Evolutionary conservation across 83 land plant genomes (phyloP), one percentile per base, ranked within the genome.

Genomic region (Thuja plicata): DNA sequence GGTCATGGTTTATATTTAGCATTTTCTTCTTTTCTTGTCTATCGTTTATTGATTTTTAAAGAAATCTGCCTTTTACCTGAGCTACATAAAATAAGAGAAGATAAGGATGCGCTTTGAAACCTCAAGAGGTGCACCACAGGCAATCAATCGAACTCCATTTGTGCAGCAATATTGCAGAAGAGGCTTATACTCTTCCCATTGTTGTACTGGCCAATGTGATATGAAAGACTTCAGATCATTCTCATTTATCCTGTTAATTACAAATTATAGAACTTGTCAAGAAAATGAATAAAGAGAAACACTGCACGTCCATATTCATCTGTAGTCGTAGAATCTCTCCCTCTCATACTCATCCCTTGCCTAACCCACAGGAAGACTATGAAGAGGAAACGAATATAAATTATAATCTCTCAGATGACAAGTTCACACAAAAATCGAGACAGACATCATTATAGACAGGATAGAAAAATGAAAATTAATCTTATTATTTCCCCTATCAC

Each of bases 41-140:
- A 13, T 80, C 46, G 13, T 80, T 80, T 21, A 80, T 38, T 38
- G 41, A 80, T 7, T 21, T 21, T 34, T 80, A 9, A 30, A 13
- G 80, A 77, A 80, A 21, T 80, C 8, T 19, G 6, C 37, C 40
- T 80, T 80, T 80, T 80, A 21, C 46, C 48, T 80, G 3, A 27
- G 16, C 16, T 40, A 80, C 85, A 82, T 46, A 21, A 82, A 82
- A 45, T 82, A 82, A 46, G 50, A 45, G 34, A 74, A 82, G 85
- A 46, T n/a, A 3, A 46, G 85, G n/a, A 30, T 27, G 85, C 30
- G 85, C 34, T 30, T 45, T 46, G 27, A 21, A 90, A 97, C 99
- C 97, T 96, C 92, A 30, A 91, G 94, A 37, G 99, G 98, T 54
- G 95, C 91, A n/a, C 99, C 98, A 93, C 99, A 96, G 86, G 98